Evolutionary conservation across 495 filamentous ascomycete genomes (phyloP), one percentile per base, ranked within the genome.

Genomic region (Lasiosphaeris hirsuta): DNA sequence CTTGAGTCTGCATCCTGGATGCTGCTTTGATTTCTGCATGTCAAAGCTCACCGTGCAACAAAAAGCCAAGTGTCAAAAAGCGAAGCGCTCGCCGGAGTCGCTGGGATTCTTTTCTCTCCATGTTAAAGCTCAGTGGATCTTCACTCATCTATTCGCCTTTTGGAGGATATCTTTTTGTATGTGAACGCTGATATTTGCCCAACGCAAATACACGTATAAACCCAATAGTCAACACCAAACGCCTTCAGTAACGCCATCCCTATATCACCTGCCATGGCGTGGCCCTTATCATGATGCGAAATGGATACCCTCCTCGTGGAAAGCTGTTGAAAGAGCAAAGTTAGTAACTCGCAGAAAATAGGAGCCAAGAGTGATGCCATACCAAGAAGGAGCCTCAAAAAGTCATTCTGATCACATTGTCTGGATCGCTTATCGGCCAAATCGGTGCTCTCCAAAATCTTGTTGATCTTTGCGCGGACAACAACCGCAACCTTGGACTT

Each of bases 281-380:
- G 18, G n/a, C 13, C 10, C 35, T 83, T 75, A 96, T n/a, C n/a
- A n/a, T n/a, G n/a, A n/a, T 52, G 84, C 89, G 76, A 97, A 97
- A 76, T 96, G 92, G 58, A 96, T 93, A 13, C 90, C 90, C 66
- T 96, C 90, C 56, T 90, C 82, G 69, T 96, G 95, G 72, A 96
- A 92, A 34, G 68, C 35, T 65, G 40, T 42, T 10, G n/a, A n/a
- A n/a, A n/a, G n/a, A n/a, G 15, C 17, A 7, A 8, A 50, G 41
- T 57, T 49, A 66, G 84, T 37, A 33, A 51, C 82, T 78, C 7
- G 47, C 6, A 7, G 1, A 13, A 50, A n/a, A n/a, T 4, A 2
- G 11, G 17, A 15, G 10, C 0, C 10, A 13, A 40, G 3, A 5
- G 2, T 11, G 10, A 7, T 1, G 17, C 59, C 63, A 34, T 57